These are phyloP conservation scores for Phytopythium chamaehyphon DNA, from an alignment of 352 stramenopile genomes.

Conservation along the genomic window DNA sequence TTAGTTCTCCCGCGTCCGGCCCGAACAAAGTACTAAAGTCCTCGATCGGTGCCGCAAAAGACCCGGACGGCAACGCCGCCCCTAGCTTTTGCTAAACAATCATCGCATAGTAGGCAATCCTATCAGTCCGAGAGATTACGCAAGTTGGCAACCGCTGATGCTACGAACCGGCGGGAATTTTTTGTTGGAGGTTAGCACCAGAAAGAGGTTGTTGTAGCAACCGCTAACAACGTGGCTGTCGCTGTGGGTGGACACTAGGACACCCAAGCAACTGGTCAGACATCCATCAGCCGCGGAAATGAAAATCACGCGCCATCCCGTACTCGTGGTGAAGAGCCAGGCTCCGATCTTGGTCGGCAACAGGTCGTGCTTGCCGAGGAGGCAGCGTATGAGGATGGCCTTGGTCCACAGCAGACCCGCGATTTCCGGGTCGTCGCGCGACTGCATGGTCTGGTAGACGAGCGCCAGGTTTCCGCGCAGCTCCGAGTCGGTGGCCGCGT, in stretches of 20 bases:
- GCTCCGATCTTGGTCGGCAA: conserved; percentile 56
- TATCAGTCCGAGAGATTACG: too few relatives aligned
- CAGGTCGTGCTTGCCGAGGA: conserved; percentile 30
- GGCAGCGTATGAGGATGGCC: conserved; percentile 54
- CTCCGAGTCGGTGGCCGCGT: conserved; percentile 53
- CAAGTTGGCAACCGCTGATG: neutral
- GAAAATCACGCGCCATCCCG: conserved; percentile 3
- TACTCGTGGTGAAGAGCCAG: conserved; percentile 82
- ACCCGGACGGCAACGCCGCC: conserved; percentile 41
- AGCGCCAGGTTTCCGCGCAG: conserved; percentile 45
- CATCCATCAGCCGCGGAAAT: neutral
- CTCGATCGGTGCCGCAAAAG: conserved; percentile 48
- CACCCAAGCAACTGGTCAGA: conserved; percentile 8
- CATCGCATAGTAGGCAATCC: conserved; percentile 37
- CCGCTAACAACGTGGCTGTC: conserved; percentile 60
- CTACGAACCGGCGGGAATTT: conserved; percentile 4
- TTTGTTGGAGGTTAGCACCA: conserved; percentile 24
- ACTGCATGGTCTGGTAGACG: conserved; percentile 66
- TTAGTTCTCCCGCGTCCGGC: conserved; percentile 19
- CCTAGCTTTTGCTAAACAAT: conserved; percentile 28
- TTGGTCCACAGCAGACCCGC: conserved; percentile 65
- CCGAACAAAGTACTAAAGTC: conserved; percentile 39
- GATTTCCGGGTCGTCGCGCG: conserved; percentile 43
- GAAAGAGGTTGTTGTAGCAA: conserved; percentile 71
- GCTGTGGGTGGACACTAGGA: conserved; percentile 69